Evolutionary conservation across 2,329 filamentous ascomycete species (phyloP).

Genomic region (Claviceps quebecensis): DNA sequence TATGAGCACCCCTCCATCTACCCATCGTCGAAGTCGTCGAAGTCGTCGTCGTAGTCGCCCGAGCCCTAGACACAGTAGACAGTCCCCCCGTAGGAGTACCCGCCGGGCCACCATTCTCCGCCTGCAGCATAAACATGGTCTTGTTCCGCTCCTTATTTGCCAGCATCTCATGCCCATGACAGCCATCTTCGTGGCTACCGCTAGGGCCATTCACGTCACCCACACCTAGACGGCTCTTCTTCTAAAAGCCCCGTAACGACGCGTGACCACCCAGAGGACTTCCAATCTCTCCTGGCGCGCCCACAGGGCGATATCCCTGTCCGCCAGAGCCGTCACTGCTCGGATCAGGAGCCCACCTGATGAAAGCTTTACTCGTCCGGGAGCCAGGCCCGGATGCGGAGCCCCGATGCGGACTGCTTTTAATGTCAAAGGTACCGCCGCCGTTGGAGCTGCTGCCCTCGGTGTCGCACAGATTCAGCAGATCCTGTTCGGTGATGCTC

Average conservation of each 20-base stretch:
- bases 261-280: slow-evolving; percentile 43
- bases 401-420: slow-evolving; percentile 29
- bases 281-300: slow-evolving; percentile 54
- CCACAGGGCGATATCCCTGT: slow-evolving; percentile 30
- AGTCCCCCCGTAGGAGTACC: not conserved
- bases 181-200: not conserved
- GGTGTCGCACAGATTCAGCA: slow-evolving; percentile 78
- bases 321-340: slow-evolving; percentile 25
- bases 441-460: slow-evolving; percentile 78
- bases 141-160: not conserved
- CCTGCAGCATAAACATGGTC: not conserved
- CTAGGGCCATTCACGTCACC: slow-evolving; percentile 2
- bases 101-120: not conserved
- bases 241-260: slow-evolving; percentile 23
- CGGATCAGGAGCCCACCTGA: not conserved
- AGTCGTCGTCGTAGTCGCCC: too few relatives aligned
- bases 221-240: slow-evolving; percentile 5
- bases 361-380: slow-evolving; percentile 3
- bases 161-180: not conserved
- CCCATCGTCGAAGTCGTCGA: not conserved
- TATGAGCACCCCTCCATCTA: not conserved
- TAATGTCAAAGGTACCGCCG: slow-evolving; percentile 71
- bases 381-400: slow-evolving; percentile 39
- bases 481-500: slow-evolving; percentile 41
- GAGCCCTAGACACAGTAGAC: too few relatives aligned